These are phyloP conservation scores for Sarocladiaceae sp. DNA, from an alignment of 2,329 filamentous ascomycete genomes.

Conservation along the genomic window DNA sequence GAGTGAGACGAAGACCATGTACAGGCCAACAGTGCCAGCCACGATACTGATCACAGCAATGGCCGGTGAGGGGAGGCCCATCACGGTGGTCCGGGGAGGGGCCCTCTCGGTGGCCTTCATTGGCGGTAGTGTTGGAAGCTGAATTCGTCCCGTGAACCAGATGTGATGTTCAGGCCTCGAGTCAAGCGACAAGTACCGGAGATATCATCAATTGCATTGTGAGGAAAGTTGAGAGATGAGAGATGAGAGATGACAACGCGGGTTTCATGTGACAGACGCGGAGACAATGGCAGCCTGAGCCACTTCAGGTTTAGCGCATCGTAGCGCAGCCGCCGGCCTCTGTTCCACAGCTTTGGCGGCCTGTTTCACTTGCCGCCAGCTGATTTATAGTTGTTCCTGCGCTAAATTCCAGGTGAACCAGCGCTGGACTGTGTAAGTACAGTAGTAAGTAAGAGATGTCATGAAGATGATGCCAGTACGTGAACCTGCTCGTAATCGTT, in stretches of 20 bases:
- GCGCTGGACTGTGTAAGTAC: too few species aligned
- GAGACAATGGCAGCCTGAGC: background rate
- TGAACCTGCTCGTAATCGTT: too few species aligned
- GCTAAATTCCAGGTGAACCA: too few species aligned
- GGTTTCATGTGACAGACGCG: background rate
- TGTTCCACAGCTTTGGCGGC: background rate
- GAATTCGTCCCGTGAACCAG: background rate
- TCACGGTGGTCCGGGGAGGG: background rate
- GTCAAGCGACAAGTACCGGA: too few species aligned
- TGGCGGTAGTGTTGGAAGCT: background rate
- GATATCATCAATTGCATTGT: too few species aligned
- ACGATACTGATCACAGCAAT: slow-evolving; percentile 8
- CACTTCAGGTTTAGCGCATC: too few species aligned
- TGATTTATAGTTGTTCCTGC: too few species aligned
- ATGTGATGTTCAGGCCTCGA: too few species aligned
- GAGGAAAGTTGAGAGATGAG: background rate
- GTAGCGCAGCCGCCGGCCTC: too few species aligned
- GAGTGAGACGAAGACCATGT: slow-evolving; percentile 18
- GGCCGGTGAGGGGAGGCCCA: background rate
- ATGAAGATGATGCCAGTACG: too few species aligned
- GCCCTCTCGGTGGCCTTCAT: background rate
- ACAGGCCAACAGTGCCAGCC: slow-evolving; percentile 10
- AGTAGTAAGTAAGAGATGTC: too few species aligned
- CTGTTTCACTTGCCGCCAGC: background rate
- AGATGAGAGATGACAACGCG: background rate